Conservation (phyloP, 1,284 basidiomycete genomes). For the Rhodotorula sp. region DNA sequence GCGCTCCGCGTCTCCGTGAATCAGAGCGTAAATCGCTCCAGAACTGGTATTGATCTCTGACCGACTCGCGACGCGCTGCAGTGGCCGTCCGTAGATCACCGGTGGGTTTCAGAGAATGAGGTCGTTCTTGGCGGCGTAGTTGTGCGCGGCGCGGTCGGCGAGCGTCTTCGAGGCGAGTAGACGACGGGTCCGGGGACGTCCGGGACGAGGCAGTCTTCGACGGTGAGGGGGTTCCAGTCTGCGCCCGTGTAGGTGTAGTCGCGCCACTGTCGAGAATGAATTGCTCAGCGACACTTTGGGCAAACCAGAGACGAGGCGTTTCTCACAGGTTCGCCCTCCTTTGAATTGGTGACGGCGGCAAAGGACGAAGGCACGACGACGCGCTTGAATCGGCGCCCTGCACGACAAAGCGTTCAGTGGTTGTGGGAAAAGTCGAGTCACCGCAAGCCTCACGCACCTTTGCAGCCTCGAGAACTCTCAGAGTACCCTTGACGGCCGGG, state of each 20-base stretch:
- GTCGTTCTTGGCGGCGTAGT: conserved; percentile 37
- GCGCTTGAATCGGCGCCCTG: conserved; percentile 41
- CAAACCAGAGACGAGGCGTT: background rate
- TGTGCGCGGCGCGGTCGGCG: conserved; percentile 48
- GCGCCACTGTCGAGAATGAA: conserved; percentile 13
- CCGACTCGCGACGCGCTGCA: conserved; percentile 24
- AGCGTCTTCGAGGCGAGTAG: conserved; percentile 46
- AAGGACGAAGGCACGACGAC: conserved; percentile 50
- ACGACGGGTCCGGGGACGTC: conserved; percentile 42
- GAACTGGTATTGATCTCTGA: conserved; percentile 39
- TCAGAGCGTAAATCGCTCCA: conserved; percentile 41
- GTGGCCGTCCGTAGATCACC: conserved; percentile 41
- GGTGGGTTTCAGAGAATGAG: conserved; percentile 39
- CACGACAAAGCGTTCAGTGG: too few relatives aligned
- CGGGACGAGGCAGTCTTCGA: conserved; percentile 42
- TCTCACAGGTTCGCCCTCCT: conserved; percentile 25
- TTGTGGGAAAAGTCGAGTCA: too few relatives aligned
- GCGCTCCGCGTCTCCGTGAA: conserved; percentile 33
- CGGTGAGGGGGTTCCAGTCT: conserved; percentile 49
- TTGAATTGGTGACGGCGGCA: conserved; percentile 47
- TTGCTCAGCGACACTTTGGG: background rate
- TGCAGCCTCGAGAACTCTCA: conserved; percentile 43
- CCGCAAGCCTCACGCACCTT: conserved; percentile 2
- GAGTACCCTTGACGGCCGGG: conserved; percentile 49
- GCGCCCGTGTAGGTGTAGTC: conserved; percentile 40